These are phyloP conservation scores for Trichophyton benhamiae DNA, from an alignment of 2,329 filamentous ascomycete genomes.

Conservation along the genomic window DNA sequence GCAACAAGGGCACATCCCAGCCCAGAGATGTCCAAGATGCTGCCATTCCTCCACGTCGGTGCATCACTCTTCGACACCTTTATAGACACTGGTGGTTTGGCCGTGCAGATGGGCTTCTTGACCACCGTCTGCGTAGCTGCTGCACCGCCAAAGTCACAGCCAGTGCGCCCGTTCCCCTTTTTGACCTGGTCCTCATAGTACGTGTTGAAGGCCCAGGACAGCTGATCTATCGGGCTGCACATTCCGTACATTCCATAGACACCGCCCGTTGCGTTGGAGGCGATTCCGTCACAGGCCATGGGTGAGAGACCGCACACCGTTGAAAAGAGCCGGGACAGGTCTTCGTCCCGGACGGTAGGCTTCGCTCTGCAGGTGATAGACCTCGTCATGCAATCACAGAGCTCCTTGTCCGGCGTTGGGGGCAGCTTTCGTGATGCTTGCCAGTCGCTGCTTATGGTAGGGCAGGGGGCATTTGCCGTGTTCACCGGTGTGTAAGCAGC, in stretches of 20 bases:
- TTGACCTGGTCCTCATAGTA: slow-evolving; percentile 32
- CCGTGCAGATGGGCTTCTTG: slow-evolving; percentile 20
- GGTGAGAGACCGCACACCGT: slow-evolving; percentile 30
- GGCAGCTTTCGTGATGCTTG: slow-evolving; percentile 69
- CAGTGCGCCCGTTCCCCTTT: slow-evolving; percentile 22
- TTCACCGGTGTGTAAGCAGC: slow-evolving; percentile 62
- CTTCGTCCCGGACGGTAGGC: slow-evolving; percentile 42
- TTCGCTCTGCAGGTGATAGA: slow-evolving; percentile 59
- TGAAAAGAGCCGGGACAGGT: slow-evolving; percentile 56
- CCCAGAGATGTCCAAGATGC: slow-evolving; percentile 28
- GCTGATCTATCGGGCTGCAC: slow-evolving; percentile 32
- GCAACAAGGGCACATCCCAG: slow-evolving; percentile 32
- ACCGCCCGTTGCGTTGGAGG: slow-evolving; percentile 30
- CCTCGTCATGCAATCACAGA: slow-evolving; percentile 78
- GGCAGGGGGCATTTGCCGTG: slow-evolving; percentile 57
- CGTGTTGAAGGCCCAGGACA: slow-evolving; percentile 34
- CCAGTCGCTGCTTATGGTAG: slow-evolving; percentile 41
- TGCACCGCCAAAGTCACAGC: slow-evolving; percentile 34
- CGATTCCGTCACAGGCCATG: slow-evolving; percentile 30
- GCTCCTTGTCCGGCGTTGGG: slow-evolving; percentile 61
- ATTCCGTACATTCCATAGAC: slow-evolving; percentile 36
- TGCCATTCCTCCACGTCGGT: slow-evolving; percentile 22
- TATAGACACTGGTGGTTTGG: slow-evolving; percentile 19
- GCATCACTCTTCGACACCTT: slow-evolving; percentile 18
- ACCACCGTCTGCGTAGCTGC: slow-evolving; percentile 23